These are phyloP conservation scores for Oryza longistaminata DNA, from an alignment of 176 grass and related monocot genomes.

Conservation along the genomic window DNA sequence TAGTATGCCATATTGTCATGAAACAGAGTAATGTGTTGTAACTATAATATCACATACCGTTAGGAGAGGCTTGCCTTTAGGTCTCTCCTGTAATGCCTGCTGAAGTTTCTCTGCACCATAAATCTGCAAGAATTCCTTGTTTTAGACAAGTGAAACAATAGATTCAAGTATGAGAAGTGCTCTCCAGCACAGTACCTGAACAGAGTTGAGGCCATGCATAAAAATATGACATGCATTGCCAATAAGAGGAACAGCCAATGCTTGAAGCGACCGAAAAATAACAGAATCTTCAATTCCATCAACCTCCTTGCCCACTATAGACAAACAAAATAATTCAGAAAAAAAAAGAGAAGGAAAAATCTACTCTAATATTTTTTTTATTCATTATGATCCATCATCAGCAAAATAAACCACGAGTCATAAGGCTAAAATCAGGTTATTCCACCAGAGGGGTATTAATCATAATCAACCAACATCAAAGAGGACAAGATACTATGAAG, in stretches of 20 bases:
- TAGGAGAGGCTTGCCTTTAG: conserved; percentile 74
- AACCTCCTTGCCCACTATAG: conserved; percentile 64
- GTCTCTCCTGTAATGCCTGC: conserved; percentile 66
- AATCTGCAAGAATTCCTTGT: conserved; percentile 56
- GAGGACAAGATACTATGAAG: not conserved
- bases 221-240: conserved; percentile 90
- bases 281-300: conserved; percentile 69
- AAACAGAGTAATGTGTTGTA: not conserved
- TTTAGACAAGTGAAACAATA: conserved; percentile 23
- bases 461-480: not conserved
- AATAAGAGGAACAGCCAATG: conserved; percentile 77
- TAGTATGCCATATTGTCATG: not conserved
- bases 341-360: not conserved
- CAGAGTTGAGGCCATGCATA: conserved; percentile 92
- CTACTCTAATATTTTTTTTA: too few species aligned
- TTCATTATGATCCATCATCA: not conserved
- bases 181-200: conserved; percentile 62
- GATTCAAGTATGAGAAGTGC: not conserved
- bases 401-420: not conserved
- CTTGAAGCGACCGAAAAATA: conserved; percentile 69
- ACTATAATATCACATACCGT: conserved; percentile 46
- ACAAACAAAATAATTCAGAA: not conserved
- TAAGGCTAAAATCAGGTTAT: not conserved
- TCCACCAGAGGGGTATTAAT: not conserved
- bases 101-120: conserved; percentile 94